These are phyloP conservation scores for Fraxinus quadrangulata DNA, from an alignment of 257 asterid species.

Conservation along the genomic window DNA sequence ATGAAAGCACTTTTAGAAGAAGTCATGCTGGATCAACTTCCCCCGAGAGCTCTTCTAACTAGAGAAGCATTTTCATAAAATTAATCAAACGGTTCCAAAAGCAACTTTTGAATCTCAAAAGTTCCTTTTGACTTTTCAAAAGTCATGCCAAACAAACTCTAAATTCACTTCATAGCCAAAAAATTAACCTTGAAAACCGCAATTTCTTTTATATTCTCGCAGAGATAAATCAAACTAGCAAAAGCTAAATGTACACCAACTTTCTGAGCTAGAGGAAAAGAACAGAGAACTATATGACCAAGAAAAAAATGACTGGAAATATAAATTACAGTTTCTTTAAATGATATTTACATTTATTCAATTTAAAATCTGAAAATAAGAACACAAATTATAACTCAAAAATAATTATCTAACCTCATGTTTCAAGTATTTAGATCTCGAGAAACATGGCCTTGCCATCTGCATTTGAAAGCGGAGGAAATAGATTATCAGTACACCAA, in stretches of 20 bases:
- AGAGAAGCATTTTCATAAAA: no score
- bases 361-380: slow-evolving; percentile 25
- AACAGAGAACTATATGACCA: slow-evolving; percentile 23
- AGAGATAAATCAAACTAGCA: neutral
- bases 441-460: slow-evolving; percentile 94
- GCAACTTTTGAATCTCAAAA: no score
- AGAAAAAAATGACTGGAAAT: slow-evolving; percentile 21
- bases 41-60: no score
- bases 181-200: neutral
- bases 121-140: no score
- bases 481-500: slow-evolving; percentile 17
- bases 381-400: slow-evolving; percentile 20
- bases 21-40: no score
- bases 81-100: no score
- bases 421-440: slow-evolving; percentile 66
- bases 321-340: slow-evolving; percentile 40
- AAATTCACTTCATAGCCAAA: neutral
- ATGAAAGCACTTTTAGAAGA: no score
- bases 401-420: slow-evolving; percentile 33
- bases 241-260: neutral
- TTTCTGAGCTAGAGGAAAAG: slow-evolving; percentile 17
- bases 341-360: slow-evolving; percentile 49
- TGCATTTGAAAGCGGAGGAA: slow-evolving; percentile 36
- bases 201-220: neutral
- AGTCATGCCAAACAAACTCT: no score